Evolutionary conservation across 1,284 basidiomycete genomes (phyloP).

Genomic region (Puccinia sorghi): DNA sequence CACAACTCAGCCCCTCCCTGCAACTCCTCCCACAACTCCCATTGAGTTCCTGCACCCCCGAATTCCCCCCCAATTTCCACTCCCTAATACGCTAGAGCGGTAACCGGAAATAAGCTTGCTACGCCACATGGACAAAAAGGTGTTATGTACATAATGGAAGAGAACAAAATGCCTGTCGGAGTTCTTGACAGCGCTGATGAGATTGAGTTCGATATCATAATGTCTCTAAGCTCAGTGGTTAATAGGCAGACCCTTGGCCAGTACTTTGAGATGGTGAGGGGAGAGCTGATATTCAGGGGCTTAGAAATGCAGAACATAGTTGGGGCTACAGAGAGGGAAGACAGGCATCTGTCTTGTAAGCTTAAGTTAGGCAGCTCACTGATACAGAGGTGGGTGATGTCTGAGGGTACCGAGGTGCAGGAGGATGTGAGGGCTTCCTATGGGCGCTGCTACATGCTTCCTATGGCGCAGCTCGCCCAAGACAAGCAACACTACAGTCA

Average conservation of each 20-base stretch:
- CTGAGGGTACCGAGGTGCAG: neutral
- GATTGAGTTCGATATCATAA: neutral
- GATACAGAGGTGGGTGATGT: neutral
- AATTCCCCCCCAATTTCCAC: too few relatives aligned
- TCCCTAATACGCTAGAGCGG: neutral
- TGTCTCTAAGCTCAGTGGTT: neutral
- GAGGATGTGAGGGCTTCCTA: neutral
- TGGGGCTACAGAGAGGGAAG: neutral
- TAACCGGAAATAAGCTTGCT: neutral
- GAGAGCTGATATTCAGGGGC: neutral
- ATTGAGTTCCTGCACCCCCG: too few relatives aligned
- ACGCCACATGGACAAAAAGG: slow-evolving; percentile 1
- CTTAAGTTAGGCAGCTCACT: neutral
- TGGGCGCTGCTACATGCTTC: neutral
- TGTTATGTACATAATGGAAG: slow-evolving; percentile 2
- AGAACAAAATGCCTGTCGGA: neutral
- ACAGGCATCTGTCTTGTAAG: neutral
- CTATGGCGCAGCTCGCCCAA: slow-evolving; percentile 1
- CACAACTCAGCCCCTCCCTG: too few relatives aligned
- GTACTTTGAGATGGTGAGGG: slow-evolving; percentile 9
- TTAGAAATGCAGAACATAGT: neutral
- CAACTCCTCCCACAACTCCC: too few relatives aligned
- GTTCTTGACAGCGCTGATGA: neutral
- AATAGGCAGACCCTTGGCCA: neutral
- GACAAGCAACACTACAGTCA: slow-evolving; percentile 10